Percentiles rank a stretch among this genome's conserved stretches.
These are phyloP conservation scores for Pyrenopolyporus hunteri DNA, from an alignment of 495 filamentous ascomycete species.

Conservation along the genomic window DNA sequence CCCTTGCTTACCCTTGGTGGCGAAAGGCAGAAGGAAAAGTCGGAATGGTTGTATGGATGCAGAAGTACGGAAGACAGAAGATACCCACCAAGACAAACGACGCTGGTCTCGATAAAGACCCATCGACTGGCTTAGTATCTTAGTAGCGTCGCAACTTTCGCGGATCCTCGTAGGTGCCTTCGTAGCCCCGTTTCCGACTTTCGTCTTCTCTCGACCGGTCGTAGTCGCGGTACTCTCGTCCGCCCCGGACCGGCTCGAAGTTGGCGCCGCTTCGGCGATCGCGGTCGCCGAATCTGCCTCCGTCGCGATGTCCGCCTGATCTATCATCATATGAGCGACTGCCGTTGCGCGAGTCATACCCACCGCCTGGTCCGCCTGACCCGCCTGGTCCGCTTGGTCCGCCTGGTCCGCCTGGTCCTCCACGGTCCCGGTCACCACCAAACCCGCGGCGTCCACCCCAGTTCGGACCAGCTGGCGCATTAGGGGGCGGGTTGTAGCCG, in stretches of 20 bases:
- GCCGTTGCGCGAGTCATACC: slow-evolving; percentile 64
- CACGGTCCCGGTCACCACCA: slow-evolving; percentile 51
- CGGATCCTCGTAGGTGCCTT: slow-evolving; percentile 77
- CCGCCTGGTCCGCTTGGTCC: slow-evolving; percentile 32
- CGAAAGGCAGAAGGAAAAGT: slow-evolving; percentile 58
- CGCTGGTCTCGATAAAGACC: slow-evolving; percentile 42
- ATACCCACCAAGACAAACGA: slow-evolving; percentile 56
- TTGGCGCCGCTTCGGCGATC: slow-evolving; percentile 68
- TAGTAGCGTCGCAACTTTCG: slow-evolving; percentile 80
- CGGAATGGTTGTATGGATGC: slow-evolving; percentile 28
- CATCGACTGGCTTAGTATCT: slow-evolving; percentile 60
- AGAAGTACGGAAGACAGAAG: slow-evolving; percentile 45
- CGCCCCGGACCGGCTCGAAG: slow-evolving; percentile 68
- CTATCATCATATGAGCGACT: slow-evolving; percentile 68
- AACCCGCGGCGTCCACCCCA: slow-evolving; percentile 65
- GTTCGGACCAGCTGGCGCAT: slow-evolving; percentile 81
- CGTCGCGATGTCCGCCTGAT: slow-evolving; percentile 55
- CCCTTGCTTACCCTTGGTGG: slow-evolving; percentile 70
- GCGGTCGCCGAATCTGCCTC: slow-evolving; percentile 64
- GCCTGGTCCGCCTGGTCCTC: slow-evolving; percentile 51
- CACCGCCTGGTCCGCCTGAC: slow-evolving; percentile 54
- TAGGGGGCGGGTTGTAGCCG: slow-evolving; percentile 65
- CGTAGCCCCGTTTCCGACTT: slow-evolving; percentile 65
- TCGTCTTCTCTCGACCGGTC: slow-evolving; percentile 60
- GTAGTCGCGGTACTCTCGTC: slow-evolving; percentile 51